phyloP scores from a whole-genome alignment of 2,329 filamentous ascomycete genomes.

The Pseudonectria buxi region DNA sequence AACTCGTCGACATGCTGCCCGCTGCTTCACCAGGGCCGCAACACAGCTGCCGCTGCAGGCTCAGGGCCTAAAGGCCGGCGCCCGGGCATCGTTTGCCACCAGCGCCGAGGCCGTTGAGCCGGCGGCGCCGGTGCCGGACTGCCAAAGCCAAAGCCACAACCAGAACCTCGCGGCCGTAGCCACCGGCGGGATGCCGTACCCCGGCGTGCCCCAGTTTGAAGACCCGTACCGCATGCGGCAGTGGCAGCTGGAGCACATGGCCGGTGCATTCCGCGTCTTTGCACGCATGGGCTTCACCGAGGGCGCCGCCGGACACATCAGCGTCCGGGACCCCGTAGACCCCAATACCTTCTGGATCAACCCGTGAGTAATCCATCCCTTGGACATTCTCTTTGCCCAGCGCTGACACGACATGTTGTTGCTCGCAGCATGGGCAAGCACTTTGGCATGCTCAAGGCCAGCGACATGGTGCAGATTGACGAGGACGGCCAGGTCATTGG shows the following conservation, averaged over 20 bases:
- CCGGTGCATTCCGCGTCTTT: conserved; percentile 41
- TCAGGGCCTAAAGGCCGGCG: no score
- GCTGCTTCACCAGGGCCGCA: conserved; percentile 8
- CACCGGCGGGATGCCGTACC: conserved; percentile 28
- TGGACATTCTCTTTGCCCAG: no score
- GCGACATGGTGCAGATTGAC: conserved; percentile 57
- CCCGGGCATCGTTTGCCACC: conserved; percentile 16
- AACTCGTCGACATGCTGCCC: conserved; percentile 5
- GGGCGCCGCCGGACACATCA: conserved; percentile 59
- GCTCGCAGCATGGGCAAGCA: conserved; percentile 43
- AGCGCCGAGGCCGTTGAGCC: conserved; percentile 12
- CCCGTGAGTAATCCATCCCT: conserved; percentile 27
- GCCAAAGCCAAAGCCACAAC: conserved; percentile 11
- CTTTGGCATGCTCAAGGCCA: conserved; percentile 54
- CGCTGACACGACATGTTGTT: conserved; percentile 2
- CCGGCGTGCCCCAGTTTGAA: conserved; percentile 50
- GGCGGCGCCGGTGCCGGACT: not conserved
- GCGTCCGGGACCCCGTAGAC: conserved; percentile 54
- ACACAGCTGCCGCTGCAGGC: conserved; percentile 1
- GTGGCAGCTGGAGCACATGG: conserved; percentile 37
- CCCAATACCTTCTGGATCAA: conserved; percentile 60
- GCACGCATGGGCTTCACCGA: conserved; percentile 46
- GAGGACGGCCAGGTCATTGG: conserved; percentile 52
- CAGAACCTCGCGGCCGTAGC: conserved; percentile 20
- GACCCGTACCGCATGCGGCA: conserved; percentile 34